Base-by-base conservation (phyloP, 2,329 filamentous ascomycete genomes). In the Aspergillus hortae region DNA sequence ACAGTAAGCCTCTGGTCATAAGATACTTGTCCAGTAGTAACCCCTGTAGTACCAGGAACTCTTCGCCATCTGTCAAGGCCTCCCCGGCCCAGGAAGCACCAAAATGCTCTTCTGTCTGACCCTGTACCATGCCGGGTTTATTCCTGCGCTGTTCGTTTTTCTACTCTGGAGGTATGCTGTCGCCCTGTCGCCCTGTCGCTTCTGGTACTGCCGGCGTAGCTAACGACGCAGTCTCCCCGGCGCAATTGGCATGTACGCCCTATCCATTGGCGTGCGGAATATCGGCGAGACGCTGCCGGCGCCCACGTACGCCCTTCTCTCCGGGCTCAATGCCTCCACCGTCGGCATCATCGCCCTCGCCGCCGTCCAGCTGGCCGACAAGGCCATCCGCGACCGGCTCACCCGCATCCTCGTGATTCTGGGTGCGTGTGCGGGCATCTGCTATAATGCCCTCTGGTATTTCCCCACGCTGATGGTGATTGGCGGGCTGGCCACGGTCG, bases 361-460 rank as follows among this genome's bases (percentile, higher is more conserved):
- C 1, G 87, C 85, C 0, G 83, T 89, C 0, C 74, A 88, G 63
- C 75, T 90, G 0, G 80, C 86, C 0, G 74, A 84, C 12, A 89
- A 88, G 57, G 81, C 86, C 0, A 85, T 90, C 49, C 84, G 80
- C 0, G 86, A 90, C 61, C 74, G 74, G 17, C 44, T 87, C 3
- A 85, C 86, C 0, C 73, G 87, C 1, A 70, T 85, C 0, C 59
- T 90, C 1, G 82, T 90, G 0, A 85, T 89, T 11, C 61, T 85
- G 6, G 80, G 80, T 3, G 87, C 76, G 0, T 76, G 79, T 7
- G 86, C 85, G 0, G 88, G 87, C 0, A 70, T 90, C 57, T 75
- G 87, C 45, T 90, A 90, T 59, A 89, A 84, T 46, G 81, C 86
- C 0, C 69, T 90, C 0, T 91, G 88, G 88, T 91, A 88, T 58